Evolutionary conservation across 2,329 filamentous ascomycete species (phyloP).

Genomic region (Fusarium cicatricum): DNA sequence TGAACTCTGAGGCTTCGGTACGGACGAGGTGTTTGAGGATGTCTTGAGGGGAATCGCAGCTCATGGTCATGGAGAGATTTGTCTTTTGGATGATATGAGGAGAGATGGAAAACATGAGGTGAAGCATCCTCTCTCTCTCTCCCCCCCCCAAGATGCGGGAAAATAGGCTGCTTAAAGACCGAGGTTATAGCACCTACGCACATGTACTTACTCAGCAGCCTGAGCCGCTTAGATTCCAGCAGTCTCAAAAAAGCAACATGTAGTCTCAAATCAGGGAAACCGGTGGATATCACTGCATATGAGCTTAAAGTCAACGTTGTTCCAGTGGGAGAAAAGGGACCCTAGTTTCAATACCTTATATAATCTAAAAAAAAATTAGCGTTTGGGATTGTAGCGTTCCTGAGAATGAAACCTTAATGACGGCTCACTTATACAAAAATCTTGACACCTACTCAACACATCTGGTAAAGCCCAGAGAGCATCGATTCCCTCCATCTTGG

Average conservation of each 20-base stretch:
- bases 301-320: neutral
- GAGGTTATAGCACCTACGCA: slow-evolving; percentile 20
- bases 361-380: neutral
- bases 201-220: slow-evolving; percentile 30
- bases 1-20: slow-evolving; percentile 29
- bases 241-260: slow-evolving; percentile 27
- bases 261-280: slow-evolving; percentile 1
- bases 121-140: neutral
- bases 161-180: slow-evolving; percentile 28
- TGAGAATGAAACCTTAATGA: too few species aligned
- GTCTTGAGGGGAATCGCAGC: slow-evolving; percentile 1
- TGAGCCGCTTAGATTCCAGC: slow-evolving; percentile 26
- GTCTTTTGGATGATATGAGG: neutral
- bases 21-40: slow-evolving; percentile 24
- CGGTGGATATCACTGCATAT: slow-evolving; percentile 14
- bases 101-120: neutral
- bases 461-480: too few species aligned
- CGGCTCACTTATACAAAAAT: too few species aligned
- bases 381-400: too few species aligned
- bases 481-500: neutral
- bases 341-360: neutral
- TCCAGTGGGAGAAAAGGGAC: neutral
- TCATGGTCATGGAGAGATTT: slow-evolving; percentile 20
- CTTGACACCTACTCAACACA: too few species aligned
- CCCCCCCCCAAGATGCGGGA: slow-evolving; percentile 11